A percentile compares a stretch with the other conserved stretches of the same genome.
Conservation (phyloP, 2,329 filamentous ascomycete genomes). For the Hypoxylon sp. region DNA sequence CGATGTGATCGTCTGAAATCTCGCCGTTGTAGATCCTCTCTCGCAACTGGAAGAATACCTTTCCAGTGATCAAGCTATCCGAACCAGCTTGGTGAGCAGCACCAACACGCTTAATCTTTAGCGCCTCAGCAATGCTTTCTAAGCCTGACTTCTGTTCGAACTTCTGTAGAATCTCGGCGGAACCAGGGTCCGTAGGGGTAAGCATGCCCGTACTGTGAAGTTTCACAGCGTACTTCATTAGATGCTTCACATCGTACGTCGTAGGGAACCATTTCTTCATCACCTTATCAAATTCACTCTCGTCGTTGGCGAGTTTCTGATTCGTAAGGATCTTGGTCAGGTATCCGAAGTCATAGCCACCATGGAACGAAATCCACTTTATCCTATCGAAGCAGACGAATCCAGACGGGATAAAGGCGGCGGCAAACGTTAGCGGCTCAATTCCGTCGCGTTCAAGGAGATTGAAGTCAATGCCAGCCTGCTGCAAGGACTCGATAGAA, state of each 20-base stretch:
- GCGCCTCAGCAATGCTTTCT: constrained; percentile 92
- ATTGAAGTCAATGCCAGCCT: constrained; percentile 92
- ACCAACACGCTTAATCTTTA: constrained; percentile 91
- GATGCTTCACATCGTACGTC: constrained; percentile 95
- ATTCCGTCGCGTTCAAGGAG: constrained; percentile 90
- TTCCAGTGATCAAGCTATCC: constrained; percentile 92
- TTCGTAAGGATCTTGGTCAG: constrained; percentile 93
- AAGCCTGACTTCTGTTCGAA: constrained; percentile 93
- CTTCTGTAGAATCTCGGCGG: constrained; percentile 82
- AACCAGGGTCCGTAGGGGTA: constrained; percentile 74
- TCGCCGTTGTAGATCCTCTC: constrained; percentile 88
- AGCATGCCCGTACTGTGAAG: constrained; percentile 75
- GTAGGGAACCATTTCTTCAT: constrained; percentile 95
- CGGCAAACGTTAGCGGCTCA: constrained; percentile 88
- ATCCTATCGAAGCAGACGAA: constrained; percentile 90
- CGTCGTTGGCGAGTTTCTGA: constrained; percentile 86
- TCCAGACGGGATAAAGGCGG: constrained; percentile 91
- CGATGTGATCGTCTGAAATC: constrained; percentile 85
- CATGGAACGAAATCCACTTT: constrained; percentile 97
- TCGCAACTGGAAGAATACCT: constrained; percentile 94
- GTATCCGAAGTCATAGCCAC: constrained; percentile 98
- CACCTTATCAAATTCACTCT: constrained; percentile 88
- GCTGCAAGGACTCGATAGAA: constrained; percentile 90
- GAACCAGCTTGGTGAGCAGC: constrained; percentile 93
- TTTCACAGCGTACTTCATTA: constrained; percentile 90